Base-by-base conservation (phyloP, 1,139 yeast species). In the Eremothecium sinecaudum region DNA sequence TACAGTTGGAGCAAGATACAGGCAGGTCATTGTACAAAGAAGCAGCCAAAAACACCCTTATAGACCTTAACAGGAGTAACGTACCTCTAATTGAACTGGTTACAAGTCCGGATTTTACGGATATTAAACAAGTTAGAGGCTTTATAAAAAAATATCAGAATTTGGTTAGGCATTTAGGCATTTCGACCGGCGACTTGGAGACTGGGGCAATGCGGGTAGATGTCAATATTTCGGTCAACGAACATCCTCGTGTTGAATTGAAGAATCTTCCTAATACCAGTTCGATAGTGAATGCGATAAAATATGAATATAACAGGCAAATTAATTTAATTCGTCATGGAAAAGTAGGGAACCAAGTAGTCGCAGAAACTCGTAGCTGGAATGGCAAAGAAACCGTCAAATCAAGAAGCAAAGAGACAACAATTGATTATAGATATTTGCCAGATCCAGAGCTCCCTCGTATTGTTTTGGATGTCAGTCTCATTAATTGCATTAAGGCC, bases 181-280 rank as follows among this genome's bases (percentile, higher is more conserved):
- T 90, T 2, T 84, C 94, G 46, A 69, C 92, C 0, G 97, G 96
- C 15, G 94, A 86, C 46, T 64, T 90, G 48, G 98, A 90, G 52
- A 75, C 87, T 0, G 98, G 98, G 6, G 92, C 96, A 0, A 79
- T 92, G 68, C 69, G 99, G 50, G 93, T 87, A 3, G 99, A 90
- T 53, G 97, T 86, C 6, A 90, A 90, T 48, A 70, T 90, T 12
- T 82, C 93, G 29, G 76, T 90, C 3, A 73, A 73, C 38, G 75
- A 72, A 18, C 72, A 75, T 35, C 69, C 76, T 30, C 61, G 97
- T 40, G 86, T 87, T 17, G 98, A 90, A 50, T 71, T 90, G 48
- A 92, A 90, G 53, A 90, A 92, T 56, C 62, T 90, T 45, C 82
- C 94, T 11, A 82, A 87, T 31, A 78, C 87, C 0, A 69, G 86